Conservation (phyloP, 768 basidiomycete species). For the Galerina marginata region DNA sequence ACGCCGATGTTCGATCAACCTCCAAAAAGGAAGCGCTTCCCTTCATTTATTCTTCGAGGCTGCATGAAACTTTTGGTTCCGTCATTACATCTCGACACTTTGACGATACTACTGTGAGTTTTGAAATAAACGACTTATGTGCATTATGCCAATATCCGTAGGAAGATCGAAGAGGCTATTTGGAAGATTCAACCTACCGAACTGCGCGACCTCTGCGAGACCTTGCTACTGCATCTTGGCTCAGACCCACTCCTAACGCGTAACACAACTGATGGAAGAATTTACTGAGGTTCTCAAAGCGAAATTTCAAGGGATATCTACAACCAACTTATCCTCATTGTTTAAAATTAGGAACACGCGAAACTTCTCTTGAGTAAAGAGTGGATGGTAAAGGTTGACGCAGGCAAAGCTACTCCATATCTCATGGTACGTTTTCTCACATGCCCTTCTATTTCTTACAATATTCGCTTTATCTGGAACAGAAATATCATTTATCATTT, state of each 20-base stretch:
- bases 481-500: slow-evolving; percentile 70
- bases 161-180: too few relatives aligned
- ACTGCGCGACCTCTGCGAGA: background rate
- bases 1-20: slow-evolving; percentile 7
- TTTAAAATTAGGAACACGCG: slow-evolving; percentile 52
- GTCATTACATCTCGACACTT: too few relatives aligned
- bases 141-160: too few relatives aligned
- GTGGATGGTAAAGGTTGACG: slow-evolving; percentile 76
- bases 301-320: background rate
- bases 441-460: slow-evolving; percentile 8
- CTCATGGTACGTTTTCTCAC: slow-evolving; percentile 62
- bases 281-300: slow-evolving; percentile 28
- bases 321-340: background rate
- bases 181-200: too few relatives aligned
- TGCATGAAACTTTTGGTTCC: too few relatives aligned
- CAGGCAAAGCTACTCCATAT: slow-evolving; percentile 65
- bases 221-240: background rate
- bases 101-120: too few relatives aligned
- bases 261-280: slow-evolving; percentile 19
- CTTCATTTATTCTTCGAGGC: background rate
- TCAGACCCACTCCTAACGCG: background rate
- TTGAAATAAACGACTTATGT: too few relatives aligned
- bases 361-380: slow-evolving; percentile 66
- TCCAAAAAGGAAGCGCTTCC: background rate
- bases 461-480: slow-evolving; percentile 14